Conservation (phyloP, 192 early-diverging fungal genomes). For the Radiomyces spectabilis region DNA sequence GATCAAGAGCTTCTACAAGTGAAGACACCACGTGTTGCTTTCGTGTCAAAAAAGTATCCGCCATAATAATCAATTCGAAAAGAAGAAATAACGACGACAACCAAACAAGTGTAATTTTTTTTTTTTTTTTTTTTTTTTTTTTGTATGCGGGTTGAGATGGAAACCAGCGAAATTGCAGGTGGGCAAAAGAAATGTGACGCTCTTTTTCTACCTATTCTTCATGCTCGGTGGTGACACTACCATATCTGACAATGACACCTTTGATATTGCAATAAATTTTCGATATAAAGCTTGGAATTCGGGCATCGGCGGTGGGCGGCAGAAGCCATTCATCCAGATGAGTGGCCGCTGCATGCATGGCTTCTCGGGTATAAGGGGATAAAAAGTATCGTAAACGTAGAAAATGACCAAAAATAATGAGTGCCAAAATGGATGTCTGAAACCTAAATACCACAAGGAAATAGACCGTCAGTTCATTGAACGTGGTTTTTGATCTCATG, state of each 20-base stretch:
- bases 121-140: too few species aligned
- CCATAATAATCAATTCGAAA: too few species aligned
- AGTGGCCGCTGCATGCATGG: constrained; percentile 27
- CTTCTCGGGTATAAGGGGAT: constrained; percentile 37
- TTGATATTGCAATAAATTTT: background rate
- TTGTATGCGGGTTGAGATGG: too few species aligned
- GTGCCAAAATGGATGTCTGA: constrained; percentile 22
- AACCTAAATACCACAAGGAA: constrained; percentile 9
- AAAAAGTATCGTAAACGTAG: constrained; percentile 62
- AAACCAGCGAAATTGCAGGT: too few species aligned
- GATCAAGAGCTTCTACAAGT: constrained; percentile 29
- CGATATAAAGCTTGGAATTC: background rate
- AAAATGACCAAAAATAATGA: constrained; percentile 59
- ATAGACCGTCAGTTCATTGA: background rate
- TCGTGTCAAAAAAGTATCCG: too few species aligned
- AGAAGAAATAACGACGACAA: too few species aligned
- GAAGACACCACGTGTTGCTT: constrained; percentile 14
- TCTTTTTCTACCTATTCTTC: background rate
- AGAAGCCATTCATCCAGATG: constrained; percentile 24
- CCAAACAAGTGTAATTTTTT: too few species aligned
- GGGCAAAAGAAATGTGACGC: background rate
- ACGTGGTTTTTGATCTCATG: background rate
- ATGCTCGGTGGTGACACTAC: background rate
- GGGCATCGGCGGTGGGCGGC: background rate
- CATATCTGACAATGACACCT: background rate